Evolutionary conservation across 768 basidiomycete genomes (phyloP).

Genomic region (Leccinellum rugosiceps): DNA sequence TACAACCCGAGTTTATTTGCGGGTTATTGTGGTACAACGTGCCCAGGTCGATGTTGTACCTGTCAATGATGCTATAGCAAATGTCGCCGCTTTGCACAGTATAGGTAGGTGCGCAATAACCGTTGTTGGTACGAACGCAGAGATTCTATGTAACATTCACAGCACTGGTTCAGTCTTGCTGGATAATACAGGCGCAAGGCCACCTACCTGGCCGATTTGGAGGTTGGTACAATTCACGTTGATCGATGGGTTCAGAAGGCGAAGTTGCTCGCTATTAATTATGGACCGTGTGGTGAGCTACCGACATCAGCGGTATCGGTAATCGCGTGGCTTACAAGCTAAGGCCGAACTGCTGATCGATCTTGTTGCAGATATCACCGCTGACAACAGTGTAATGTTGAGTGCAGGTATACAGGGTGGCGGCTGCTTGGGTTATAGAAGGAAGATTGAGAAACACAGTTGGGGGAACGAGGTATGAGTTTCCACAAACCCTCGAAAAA

Average conservation of each 20-base stretch:
- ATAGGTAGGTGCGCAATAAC: constrained; percentile 38
- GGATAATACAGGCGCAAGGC: background rate
- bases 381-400: too few relatives aligned
- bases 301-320: background rate
- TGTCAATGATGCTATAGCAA: background rate
- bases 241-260: constrained; percentile 48
- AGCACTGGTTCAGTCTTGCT: background rate
- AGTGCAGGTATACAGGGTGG: background rate
- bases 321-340: background rate
- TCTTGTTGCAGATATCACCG: background rate
- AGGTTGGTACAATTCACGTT: constrained; percentile 25
- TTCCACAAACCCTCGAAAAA: background rate
- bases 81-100: background rate
- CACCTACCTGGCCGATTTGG: constrained; percentile 31
- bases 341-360: background rate
- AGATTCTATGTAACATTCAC: constrained; percentile 31
- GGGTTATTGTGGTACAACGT: background rate
- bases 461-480: background rate
- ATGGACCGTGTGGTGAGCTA: background rate
- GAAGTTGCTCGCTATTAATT: constrained; percentile 46
- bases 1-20: background rate
- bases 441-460: background rate
- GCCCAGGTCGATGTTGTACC: background rate
- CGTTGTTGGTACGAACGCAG: constrained; percentile 54
- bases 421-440: background rate